Percentiles rank a stretch among this genome's conserved stretches.
These are phyloP conservation scores for Coniochaeta pulveracea DNA, from an alignment of 2,329 filamentous ascomycete species.

Conservation along the genomic window DNA sequence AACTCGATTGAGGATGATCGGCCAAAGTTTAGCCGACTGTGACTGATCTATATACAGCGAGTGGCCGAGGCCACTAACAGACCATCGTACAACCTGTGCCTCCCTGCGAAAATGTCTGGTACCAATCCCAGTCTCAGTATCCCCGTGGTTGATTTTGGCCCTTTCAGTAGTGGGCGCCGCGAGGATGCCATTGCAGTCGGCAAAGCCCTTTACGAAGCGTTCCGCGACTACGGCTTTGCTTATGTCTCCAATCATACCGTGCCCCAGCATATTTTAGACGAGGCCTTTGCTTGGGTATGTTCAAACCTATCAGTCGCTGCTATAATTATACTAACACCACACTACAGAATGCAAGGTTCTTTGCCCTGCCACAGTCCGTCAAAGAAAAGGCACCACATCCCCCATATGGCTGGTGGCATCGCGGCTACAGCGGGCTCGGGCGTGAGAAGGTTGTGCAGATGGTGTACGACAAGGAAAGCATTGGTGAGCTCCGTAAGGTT, in stretches of 20 bases:
- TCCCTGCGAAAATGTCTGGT: conserved; percentile 1
- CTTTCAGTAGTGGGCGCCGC: conserved; percentile 3
- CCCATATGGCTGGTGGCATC: conserved; percentile 21
- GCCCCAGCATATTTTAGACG: conserved; percentile 19
- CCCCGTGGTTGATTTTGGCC: conserved; percentile 9
- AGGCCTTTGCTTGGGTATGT: conserved; percentile 23
- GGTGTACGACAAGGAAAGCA: conserved; percentile 17
- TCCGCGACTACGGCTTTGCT: conserved; percentile 20
- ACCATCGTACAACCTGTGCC: neutral
- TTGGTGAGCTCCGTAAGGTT: conserved; percentile 14
- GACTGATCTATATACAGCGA: conserved; percentile 2
- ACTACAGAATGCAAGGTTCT: conserved; percentile 18
- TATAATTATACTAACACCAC: conserved; percentile 1
- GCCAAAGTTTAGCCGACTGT: neutral
- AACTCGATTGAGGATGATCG: neutral
- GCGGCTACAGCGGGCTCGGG: conserved; percentile 23
- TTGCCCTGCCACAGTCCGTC: conserved; percentile 17
- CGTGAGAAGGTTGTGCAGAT: conserved; percentile 23
- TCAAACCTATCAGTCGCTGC: conserved; percentile 21
- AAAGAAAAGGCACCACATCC: conserved; percentile 21
- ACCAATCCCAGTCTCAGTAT: conserved; percentile 5
- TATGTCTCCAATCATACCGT: conserved; percentile 24
- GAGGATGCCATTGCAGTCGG: conserved; percentile 6
- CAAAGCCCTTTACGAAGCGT: conserved; percentile 13
- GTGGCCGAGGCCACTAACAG: neutral